A percentile compares a stretch with the other conserved stretches of the same genome.
These are phyloP conservation scores for Russula dissimulans DNA, from an alignment of 768 basidiomycete genomes.

Conservation along the genomic window DNA sequence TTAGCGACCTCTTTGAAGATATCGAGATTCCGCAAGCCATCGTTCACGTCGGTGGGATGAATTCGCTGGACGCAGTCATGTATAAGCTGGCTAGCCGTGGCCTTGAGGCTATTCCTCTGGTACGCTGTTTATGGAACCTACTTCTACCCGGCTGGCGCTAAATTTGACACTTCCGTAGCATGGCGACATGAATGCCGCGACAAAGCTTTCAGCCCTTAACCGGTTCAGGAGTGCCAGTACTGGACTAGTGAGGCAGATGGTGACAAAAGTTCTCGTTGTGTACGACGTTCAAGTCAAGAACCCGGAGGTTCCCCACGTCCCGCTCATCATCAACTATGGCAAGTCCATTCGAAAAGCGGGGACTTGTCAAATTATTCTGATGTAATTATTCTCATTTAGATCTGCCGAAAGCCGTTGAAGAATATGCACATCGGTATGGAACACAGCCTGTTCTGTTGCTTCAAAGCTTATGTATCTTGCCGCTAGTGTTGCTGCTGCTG, in stretches of 20 bases:
- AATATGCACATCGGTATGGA: constrained; percentile 85
- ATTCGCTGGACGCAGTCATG: constrained; percentile 76
- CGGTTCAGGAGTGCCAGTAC: constrained; percentile 63
- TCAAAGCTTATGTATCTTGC: constrained; percentile 8
- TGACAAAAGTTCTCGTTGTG: constrained; percentile 75
- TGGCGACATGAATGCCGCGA: constrained; percentile 83
- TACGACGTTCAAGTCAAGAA: constrained; percentile 91
- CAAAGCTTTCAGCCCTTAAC: constrained; percentile 73
- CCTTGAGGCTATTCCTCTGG: constrained; percentile 81
- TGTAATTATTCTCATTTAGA: constrained; percentile 35
- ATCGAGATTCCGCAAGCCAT: constrained; percentile 72
- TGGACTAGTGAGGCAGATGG: constrained; percentile 52
- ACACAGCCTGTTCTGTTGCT: constrained; percentile 2
- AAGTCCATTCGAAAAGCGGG: constrained; percentile 15
- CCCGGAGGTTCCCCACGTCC: constrained; percentile 82
- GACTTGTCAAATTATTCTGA: neutral
- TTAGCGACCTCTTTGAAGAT: constrained; percentile 85
- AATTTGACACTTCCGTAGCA: constrained; percentile 42
- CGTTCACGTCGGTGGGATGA: constrained; percentile 84
- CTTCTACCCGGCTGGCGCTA: neutral
- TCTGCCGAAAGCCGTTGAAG: constrained; percentile 90
- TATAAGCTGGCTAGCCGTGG: constrained; percentile 83
- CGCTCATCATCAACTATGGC: constrained; percentile 95
- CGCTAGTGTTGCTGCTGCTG: constrained; percentile 72
- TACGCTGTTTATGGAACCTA: constrained; percentile 32